Evolutionary conservation across 2,329 filamentous ascomycete genomes (phyloP).

Genomic region (Alternaria sp.): DNA sequence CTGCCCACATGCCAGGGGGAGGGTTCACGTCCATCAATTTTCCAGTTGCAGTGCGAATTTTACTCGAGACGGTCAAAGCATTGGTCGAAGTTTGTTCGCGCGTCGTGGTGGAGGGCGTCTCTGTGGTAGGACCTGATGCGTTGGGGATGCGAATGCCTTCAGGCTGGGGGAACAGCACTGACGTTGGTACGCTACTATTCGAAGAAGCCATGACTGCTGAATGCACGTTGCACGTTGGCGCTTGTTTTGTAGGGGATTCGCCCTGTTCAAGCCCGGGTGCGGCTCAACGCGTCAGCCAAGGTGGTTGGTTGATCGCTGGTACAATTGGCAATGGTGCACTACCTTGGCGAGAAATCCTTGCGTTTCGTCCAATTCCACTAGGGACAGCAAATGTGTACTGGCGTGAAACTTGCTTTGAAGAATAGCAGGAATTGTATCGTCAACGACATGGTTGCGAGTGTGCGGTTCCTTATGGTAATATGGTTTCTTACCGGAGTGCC

Average conservation of each 20-base stretch:
- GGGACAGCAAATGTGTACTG: conserved; percentile 9
- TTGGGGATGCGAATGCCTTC: conserved; percentile 25
- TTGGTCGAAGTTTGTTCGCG: conserved; percentile 42
- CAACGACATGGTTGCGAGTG: conserved; percentile 16
- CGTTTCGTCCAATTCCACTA: conserved; percentile 12
- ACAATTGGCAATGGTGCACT: conserved; percentile 20
- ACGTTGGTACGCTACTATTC: conserved; percentile 33
- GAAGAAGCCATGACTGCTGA: conserved; percentile 33
- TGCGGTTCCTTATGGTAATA: conserved; percentile 2
- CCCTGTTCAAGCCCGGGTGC: conserved; percentile 9
- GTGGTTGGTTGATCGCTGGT: conserved; percentile 20
- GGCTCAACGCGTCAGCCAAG: conserved; percentile 25
- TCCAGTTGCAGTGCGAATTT: conserved; percentile 48
- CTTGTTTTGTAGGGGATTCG: conserved; percentile 15
- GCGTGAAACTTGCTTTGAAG: conserved; percentile 15
- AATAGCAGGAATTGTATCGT: neutral
- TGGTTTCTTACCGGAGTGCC: neutral
- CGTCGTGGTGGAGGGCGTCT: conserved; percentile 26
- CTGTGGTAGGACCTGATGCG: conserved; percentile 21
- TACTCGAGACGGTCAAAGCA: conserved; percentile 44
- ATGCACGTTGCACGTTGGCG: neutral
- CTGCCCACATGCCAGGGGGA: conserved; percentile 57
- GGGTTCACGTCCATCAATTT: conserved; percentile 51
- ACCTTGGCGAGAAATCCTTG: conserved; percentile 29
- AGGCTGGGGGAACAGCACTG: conserved; percentile 42